Evolutionary conservation across 345 rosid species (phyloP), one percentile per base, ranked within the genome.

Genomic region (Gossypium mustelinum): DNA sequence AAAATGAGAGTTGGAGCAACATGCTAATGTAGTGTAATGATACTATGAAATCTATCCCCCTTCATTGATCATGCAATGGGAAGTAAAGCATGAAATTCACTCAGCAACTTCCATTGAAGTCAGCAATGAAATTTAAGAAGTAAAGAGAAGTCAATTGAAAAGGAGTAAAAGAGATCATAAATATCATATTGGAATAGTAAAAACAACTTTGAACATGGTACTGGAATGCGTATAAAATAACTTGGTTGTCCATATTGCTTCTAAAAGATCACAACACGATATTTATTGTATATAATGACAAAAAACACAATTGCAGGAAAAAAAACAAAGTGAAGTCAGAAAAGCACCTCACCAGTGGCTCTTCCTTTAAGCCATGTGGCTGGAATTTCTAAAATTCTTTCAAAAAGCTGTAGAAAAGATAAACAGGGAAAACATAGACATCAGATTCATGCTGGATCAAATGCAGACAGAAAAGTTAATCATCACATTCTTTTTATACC

Each of bases 341-440:
- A 73, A 92, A 47, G 71, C 71, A 67, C 71, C 71, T 94, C 98
- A 91, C 98, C 98, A 73, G 92, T 86, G 80, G 97, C 98, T 89
- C 97, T 94, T 79, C 98, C 98, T 81, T 89, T 88, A 27, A 84
- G 86, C 98, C 98, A 92, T 29, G 81, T 76, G 75, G 91, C 88
- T 64, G 98, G 98, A 72, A 94, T 94, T 77, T 89, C 97, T 87
- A 94, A 76, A 75, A 94, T 86, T 80, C 97, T 86, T 85, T 94
- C 98, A 82, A 92, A 94, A 81, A 91, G 92, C 98, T 94, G 90
- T 79, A 79, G 43, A 76, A 60, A 69, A 65, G 73, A 57, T 24
- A 79, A 68, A 48, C 55, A 67, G 7, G 29, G 14, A 48, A 68
- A 68, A 48, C 72, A 68, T 68, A 68, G 57, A 48, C 34, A 25